Evolutionary conservation across 108 stramenopile genomes (phyloP), one percentile per base, ranked within the genome.

Genomic region (Fragilaria crotonensis): DNA sequence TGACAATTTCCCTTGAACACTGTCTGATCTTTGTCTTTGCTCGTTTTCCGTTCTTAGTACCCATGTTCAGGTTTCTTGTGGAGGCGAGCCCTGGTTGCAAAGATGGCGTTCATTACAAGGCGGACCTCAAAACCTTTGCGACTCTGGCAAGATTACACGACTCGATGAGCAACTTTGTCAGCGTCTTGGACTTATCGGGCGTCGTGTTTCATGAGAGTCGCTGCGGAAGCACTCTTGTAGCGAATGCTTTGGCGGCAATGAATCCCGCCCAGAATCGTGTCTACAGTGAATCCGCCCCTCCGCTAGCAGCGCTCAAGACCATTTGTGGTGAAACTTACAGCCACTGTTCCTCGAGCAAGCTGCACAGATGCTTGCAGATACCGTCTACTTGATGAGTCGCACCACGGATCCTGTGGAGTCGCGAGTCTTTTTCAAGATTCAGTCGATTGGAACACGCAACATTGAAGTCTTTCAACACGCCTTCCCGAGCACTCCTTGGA

Each of bases 201-300:
- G 91, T 93, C 29, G 85, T 95, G 27, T 97, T 96, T 74, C 97
- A 98, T 60, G 96, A 97, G 76, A 81, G 77, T 30, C 84, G 97
- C 31, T 91, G 90, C 60, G 97, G 97, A 7, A 79, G 76, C 2
- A 97, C 97, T 1, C 62, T 97, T n/a, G 95, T 96, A 7, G 95
- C 97, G 20, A 98, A 98, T 72, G 70, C 89, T 33, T 72, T 96
- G 62, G 73, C 73, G 45, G 82, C 88, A 5, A 66, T 85, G 63
- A 79, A 87, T 56, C 89, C 93, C 0, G 49, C 51, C 3, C 71
- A 76, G 49, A 73, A 95, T 53, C 71, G 87, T 20, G 89, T 90
- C 4, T 94, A 89, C 59, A 80, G 80, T 47, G 97, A 98, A 76
- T 80, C 84, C 1, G 25, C 75, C 22, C 87, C 95, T 9, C 84